Evolutionary conservation across 2,329 filamentous ascomycete genomes (phyloP), one percentile per base, ranked within the genome.

Genomic region (Fusarium papillatum): DNA sequence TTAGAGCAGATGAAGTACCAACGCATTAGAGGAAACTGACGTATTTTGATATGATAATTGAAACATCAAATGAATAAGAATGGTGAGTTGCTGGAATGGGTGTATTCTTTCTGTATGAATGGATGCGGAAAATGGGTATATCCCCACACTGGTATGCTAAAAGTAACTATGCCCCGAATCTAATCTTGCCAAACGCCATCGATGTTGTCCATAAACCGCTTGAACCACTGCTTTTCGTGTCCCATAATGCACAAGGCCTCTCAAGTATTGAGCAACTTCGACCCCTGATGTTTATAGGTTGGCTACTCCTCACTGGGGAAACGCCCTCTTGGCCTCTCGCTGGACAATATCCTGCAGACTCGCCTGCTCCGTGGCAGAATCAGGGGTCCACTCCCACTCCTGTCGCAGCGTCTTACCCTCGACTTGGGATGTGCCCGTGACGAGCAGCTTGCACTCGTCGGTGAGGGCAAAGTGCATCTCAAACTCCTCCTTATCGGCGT

Each of bases 391-490:
- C 8, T 68, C 75, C 83, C 84, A 85, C 13, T 74, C 76, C 53
- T 71, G 76, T 24, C 68, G 69, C 5, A 55, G 53, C 4, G 68
- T 63, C 19, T 77, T 73, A 2, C 72, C 69, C 8, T 76, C 68
- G n/a, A 71, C 57, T 13, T 70, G 43, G 38, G 76, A 73, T 8
- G 72, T 76, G 31, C 75, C 78, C 22, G 65, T 74, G 19, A 83
- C 64, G 7, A 76, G 69, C 16, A 85, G 71, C 11, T 73, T 64
- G 1, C 76, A 68, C 2, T 66, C 34, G 41, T 76, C 69, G 39
- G 74, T 71, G 48, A 86, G 65, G 24, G 79, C 66, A 57, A 87
- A 84, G 17, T 72, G 78, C 7, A 87, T 66, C n/a, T 81, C 79
- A 64, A 77, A 73, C 10, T 76, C 72, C 14, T 82, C 80, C 31